Evolutionary conservation across 208 protist species (phyloP).

Genomic region (Leptomonas seymouri): DNA sequence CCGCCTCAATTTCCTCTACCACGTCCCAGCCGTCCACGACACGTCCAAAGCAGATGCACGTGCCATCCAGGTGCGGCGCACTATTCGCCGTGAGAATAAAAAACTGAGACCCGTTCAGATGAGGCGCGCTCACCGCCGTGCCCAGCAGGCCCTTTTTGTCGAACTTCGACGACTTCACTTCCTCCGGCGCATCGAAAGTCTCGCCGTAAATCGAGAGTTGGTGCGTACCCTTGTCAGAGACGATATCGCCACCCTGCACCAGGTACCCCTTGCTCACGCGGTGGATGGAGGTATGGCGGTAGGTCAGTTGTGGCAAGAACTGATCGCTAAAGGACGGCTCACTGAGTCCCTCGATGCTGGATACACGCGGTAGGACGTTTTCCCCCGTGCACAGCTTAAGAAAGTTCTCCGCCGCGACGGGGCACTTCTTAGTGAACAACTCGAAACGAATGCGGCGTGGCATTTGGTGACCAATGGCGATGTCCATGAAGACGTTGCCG

Average conservation of each 20-base stretch:
- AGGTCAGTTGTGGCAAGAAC: conserved; percentile 89
- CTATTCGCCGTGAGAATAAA: conserved; percentile 85
- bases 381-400: conserved; percentile 89
- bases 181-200: conserved; percentile 93
- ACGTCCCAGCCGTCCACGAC: conserved; percentile 87
- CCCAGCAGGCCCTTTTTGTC: conserved; percentile 91
- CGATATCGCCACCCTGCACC: conserved; percentile 91
- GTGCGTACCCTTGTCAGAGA: conserved; percentile 87
- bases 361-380: conserved; percentile 63
- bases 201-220: conserved; percentile 98
- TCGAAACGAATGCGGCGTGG: conserved; percentile 78
- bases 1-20: conserved; percentile 74
- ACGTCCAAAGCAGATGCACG: conserved; percentile 96
- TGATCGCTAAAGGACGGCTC: conserved; percentile 77
- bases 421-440: conserved; percentile 78
- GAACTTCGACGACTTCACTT: conserved; percentile 92
- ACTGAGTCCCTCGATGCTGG: conserved; percentile 57
- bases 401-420: conserved; percentile 87
- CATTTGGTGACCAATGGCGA: conserved; percentile 53
- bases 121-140: conserved; percentile 97
- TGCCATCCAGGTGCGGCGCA: conserved; percentile 87
- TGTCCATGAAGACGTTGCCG: conserved; percentile 77
- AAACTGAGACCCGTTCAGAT: conserved; percentile 97
- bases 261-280: conserved; percentile 92
- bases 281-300: conserved; percentile 92